Conservation (phyloP, 2,329 filamentous ascomycete genomes). For the Fusarium irregulare region DNA sequence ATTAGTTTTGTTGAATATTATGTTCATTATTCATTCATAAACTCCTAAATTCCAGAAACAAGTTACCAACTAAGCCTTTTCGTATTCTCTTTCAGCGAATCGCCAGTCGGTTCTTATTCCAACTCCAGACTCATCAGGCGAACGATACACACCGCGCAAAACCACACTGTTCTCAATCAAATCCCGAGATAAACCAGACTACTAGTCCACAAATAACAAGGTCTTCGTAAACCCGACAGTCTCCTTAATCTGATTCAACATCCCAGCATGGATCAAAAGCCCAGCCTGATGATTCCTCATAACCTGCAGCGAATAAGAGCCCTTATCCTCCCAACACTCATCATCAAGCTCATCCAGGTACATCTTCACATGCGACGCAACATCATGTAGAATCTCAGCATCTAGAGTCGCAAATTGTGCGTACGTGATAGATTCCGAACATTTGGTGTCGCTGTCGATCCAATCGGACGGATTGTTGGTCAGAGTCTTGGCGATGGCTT, state of each 20-base stretch:
- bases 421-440: constrained; percentile 20
- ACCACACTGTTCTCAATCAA: not conserved
- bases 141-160: accelerated
- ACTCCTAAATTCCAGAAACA: not conserved
- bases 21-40: too few relatives aligned
- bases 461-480: constrained; percentile 44
- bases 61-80: not conserved
- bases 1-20: not conserved
- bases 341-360: constrained; percentile 30
- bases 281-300: constrained; percentile 33
- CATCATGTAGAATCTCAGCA: constrained; percentile 29
- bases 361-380: constrained; percentile 21
- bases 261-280: constrained; percentile 20
- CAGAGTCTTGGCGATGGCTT: constrained; percentile 31
- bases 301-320: constrained; percentile 12
- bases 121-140: not conserved
- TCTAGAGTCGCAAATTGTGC: constrained; percentile 32
- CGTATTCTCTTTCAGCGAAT: not conserved
- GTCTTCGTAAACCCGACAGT: constrained; percentile 29
- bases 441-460: constrained; percentile 32
- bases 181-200: not conserved
- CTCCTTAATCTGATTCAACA: constrained; percentile 16
- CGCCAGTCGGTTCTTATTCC: not conserved
- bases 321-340: not conserved
- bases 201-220: constrained; percentile 7